Percentiles rank a stretch among this genome's conserved stretches.
Evolutionary conservation across 2,329 filamentous ascomycete genomes (phyloP).

Genomic region (Neofusicoccum laricinum): DNA sequence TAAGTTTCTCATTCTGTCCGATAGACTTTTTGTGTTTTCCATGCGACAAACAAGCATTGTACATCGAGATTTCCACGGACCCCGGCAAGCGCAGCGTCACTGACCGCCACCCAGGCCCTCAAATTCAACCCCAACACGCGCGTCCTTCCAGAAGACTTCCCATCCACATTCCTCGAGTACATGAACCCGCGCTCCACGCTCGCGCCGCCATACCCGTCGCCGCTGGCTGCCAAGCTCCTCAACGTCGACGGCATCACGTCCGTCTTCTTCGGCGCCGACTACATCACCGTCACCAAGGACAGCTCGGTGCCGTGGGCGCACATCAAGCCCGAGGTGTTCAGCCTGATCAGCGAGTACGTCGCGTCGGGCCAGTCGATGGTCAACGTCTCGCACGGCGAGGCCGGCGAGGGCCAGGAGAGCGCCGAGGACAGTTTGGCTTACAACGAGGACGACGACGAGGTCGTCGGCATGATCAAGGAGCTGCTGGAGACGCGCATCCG

Average conservation of each 20-base stretch:
- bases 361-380: constrained; percentile 81
- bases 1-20: constrained; percentile 37
- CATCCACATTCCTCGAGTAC: constrained; percentile 85
- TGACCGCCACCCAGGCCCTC: constrained; percentile 49
- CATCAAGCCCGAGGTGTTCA: constrained; percentile 92
- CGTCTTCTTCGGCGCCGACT: constrained; percentile 91
- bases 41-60: background rate
- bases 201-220: constrained; percentile 83
- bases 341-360: constrained; percentile 88
- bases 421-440: constrained; percentile 72
- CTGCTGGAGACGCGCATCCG: constrained; percentile 91
- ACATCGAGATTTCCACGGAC: too few relatives aligned
- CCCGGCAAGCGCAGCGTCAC: background rate
- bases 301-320: constrained; percentile 88
- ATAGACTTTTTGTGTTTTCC: background rate
- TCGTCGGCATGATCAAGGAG: constrained; percentile 98
- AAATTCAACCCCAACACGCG: constrained; percentile 93
- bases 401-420: constrained; percentile 47
- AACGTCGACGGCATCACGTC: constrained; percentile 92
- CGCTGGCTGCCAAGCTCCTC: constrained; percentile 84
- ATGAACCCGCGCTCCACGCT: constrained; percentile 84
- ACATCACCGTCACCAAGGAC: constrained; percentile 94
- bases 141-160: constrained; percentile 72
- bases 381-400: constrained; percentile 62
- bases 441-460: constrained; percentile 87